Base-by-base conservation (phyloP, 2,329 filamentous ascomycete genomes). In the Venturiaceae sp. region DNA sequence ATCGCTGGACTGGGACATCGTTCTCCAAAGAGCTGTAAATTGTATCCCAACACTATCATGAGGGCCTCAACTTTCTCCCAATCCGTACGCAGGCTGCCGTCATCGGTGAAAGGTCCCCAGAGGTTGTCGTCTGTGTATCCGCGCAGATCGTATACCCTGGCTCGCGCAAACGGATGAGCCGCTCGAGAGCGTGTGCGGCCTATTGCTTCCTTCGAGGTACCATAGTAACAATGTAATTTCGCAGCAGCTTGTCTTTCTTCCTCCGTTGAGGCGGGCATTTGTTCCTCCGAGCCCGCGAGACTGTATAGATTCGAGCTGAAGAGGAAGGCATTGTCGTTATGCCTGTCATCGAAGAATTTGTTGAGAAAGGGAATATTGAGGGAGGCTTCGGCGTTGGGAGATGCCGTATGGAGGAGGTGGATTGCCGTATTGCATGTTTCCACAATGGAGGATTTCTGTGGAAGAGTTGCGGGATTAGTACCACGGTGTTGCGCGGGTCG, bases 21-120 rank as follows among this genome's bases (percentile, higher is more conserved):
- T 36, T 75, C 70, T 9, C 78, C 68, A 63, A 81, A 80, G 9
- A 70, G 66, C 39, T 74, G 70, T 55, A 87, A 75, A 66, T 90
- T 90, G 66, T 80, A 77, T 3, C 80, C 80, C 3, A 92, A 70
- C 2, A 86, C 82, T 3, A 91, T 75, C 77, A 90, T 82, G 57
- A 90, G 81, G 8, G 86, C 84, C 70, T 92, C 88, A 11, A 91
- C 73, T 72, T 88, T 89, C 70, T 92, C 87, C 88, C 88, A 92
- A 69, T 92, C 87, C 0, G 89, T 84, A 5, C 72, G 70, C 56
- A 77, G 78, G 2, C 75, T 78, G 1, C 80, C 82, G 65, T 91
- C 87, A 54, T 81, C 74, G 65, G 80, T 73, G 65, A 89, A 92
- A 0, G 88, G 88, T 0, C 88, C 88, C 87, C 88, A 92, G 36